phyloP scores from a whole-genome alignment of 345 rosid genomes.

The Gossypium arboreum region DNA sequence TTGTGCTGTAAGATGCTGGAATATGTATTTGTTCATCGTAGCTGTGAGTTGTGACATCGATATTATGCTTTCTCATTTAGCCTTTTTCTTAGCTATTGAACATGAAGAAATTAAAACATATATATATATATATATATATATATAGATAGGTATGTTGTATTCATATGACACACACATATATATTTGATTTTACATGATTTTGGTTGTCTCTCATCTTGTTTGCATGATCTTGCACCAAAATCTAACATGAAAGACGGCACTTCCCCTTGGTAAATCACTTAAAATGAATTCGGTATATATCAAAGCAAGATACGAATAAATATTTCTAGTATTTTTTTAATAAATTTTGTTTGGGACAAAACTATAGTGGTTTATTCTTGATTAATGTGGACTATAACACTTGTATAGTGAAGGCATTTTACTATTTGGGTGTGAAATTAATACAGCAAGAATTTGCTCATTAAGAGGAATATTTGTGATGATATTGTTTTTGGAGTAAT shows the following conservation, averaged over 20 bases:
- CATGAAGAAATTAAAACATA: not conserved
- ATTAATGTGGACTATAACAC: too few relatives aligned
- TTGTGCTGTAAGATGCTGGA: constrained; percentile 20
- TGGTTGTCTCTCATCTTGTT: not conserved
- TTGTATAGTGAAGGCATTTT: too few relatives aligned
- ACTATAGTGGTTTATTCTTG: too few relatives aligned
- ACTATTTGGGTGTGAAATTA: too few relatives aligned
- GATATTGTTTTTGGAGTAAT: too few relatives aligned
- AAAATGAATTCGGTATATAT: too few relatives aligned
- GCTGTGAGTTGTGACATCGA: constrained; percentile 2
- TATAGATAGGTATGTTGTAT: not conserved
- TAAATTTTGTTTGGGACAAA: too few relatives aligned
- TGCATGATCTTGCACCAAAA: not conserved
- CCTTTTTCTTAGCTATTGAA: not conserved
- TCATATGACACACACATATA: not conserved
- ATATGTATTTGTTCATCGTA: not conserved
- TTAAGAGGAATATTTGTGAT: too few relatives aligned
- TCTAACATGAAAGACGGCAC: not conserved
- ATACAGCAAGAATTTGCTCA: too few relatives aligned
- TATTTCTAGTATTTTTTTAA: too few relatives aligned
- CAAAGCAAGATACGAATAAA: too few relatives aligned
- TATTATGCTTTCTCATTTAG: not conserved
- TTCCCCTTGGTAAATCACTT: not conserved
- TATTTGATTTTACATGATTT: not conserved
- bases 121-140: not conserved